Conservation (phyloP, 306 rosid species). For the Cucumis sativus region Cucumber_9930_V3 NC_026655.2:14804001-14804500, state of each 20-base stretch:
- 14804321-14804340: too few species aligned
- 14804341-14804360: too few species aligned
- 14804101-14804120: conserved; percentile 90
- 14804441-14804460: background rate
- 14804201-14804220: background rate
- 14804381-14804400: too few species aligned
- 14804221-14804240: background rate
- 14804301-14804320: too few species aligned
- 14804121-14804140: background rate
- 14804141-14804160: background rate
- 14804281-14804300: background rate
- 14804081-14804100: conserved; percentile 98
- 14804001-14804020: conserved; percentile 75
- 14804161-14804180: background rate
- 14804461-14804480: background rate
- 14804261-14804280: background rate
- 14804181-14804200: background rate
- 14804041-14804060: conserved; percentile 79
- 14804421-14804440: background rate
- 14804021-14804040: conserved; percentile 78
- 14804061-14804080: conserved; percentile 93
- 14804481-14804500: background rate
- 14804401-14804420: background rate
- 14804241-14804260: background rate
- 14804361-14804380: too few species aligned